Evolutionary conservation across 805 yeast species (phyloP).

Genomic region (Candida maesae): DNA sequence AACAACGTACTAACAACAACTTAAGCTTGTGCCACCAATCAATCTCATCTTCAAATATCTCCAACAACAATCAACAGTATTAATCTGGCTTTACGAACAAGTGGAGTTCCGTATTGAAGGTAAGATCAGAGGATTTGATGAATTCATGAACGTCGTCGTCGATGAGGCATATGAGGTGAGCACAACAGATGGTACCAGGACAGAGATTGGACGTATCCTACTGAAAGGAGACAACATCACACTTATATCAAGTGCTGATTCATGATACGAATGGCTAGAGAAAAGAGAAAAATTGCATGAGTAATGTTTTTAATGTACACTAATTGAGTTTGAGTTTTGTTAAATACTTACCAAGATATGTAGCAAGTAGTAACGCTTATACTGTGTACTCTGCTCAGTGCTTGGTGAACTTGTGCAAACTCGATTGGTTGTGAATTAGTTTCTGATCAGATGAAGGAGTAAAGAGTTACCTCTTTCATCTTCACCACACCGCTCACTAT

Average conservation of each 20-base stretch:
- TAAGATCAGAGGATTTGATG: conserved; percentile 88
- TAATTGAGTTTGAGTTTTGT: too few species aligned
- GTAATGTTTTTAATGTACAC: background rate
- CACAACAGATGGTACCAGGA: conserved; percentile 44
- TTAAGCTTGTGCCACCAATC: conserved; percentile 79
- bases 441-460: background rate
- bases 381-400: too few species aligned
- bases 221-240: conserved; percentile 95
- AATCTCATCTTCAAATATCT: conserved; percentile 83
- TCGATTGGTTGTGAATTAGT: background rate
- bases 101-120: conserved; percentile 75
- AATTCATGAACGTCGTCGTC: conserved; percentile 84
- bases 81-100: conserved; percentile 90
- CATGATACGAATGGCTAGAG: conserved; percentile 8
- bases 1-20: conserved; percentile 6
- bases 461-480: too few species aligned
- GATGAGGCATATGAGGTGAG: conserved; percentile 63
- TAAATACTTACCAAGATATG: too few species aligned
- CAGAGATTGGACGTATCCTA: conserved; percentile 67
- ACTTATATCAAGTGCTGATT: conserved; percentile 43
- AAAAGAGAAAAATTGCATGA: background rate
- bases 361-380: too few species aligned
- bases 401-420: too few species aligned
- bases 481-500: too few species aligned
- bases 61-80: conserved; percentile 76